Evolutionary conservation across 495 filamentous ascomycete species (phyloP), one percentile per base, ranked within the genome.

Genomic region (Poronia punctata): DNA sequence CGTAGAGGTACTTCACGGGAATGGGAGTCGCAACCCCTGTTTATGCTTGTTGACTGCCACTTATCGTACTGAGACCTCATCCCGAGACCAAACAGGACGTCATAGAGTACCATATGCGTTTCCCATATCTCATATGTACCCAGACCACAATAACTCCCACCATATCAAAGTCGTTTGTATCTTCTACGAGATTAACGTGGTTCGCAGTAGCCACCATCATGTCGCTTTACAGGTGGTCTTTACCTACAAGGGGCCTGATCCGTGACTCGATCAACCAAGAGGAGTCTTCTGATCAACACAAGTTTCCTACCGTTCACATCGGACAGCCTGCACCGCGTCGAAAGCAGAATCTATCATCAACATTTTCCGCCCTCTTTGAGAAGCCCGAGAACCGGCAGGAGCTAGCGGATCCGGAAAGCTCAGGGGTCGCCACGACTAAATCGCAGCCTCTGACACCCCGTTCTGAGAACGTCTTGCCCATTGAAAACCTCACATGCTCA

Each of bases 171-270:
- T 17, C 36, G 16, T 19, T 12, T 25, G n/a, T n/a, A n/a, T n/a
- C n/a, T n/a, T n/a, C n/a, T n/a, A n/a, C n/a, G n/a, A n/a, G n/a
- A n/a, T n/a, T n/a, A n/a, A n/a, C n/a, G n/a, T n/a, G n/a, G n/a
- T n/a, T n/a, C n/a, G n/a, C n/a, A n/a, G n/a, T n/a, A n/a, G n/a
- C n/a, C 26, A 16, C 33, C 2, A 44, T 24, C 31, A 58, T 58
- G 54, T 58, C 54, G 33, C 23, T 58, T 19, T 33, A 48, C 19
- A 47, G 54, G 20, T 58, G 52, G 54, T 55, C 54, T 16, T 36
- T 58, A 22, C 54, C 54, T 10, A 54, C 38, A 20, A 43, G 52
- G 36, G 40, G 48, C 29, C 46, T 48, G 14, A 21, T 20, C 24
- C 46, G 46, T 18, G 48, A 52, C 32, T 55, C 50, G 20, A 33